Base-by-base conservation (phyloP, 2,329 filamentous ascomycete genomes). In the Alternaria gaisen region DNA sequence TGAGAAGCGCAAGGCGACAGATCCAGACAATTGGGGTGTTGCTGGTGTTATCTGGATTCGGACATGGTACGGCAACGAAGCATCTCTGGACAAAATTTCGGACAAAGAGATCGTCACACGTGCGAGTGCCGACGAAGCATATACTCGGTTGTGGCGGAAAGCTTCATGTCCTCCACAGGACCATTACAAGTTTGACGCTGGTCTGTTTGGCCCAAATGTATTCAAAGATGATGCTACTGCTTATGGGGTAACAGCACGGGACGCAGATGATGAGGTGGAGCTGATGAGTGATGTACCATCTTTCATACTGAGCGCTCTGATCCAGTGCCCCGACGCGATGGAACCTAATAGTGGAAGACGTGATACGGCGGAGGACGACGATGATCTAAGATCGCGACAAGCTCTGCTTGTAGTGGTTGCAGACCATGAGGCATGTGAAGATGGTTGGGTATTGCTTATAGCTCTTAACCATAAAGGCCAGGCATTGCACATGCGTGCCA, bases 21-120 rank as follows among this genome's bases (percentile, higher is more conserved):
- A 40, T 5, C 24, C 30, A 40, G 32, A 24, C 20, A 9, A 34
- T 3, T 58, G 48, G 48, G 5, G 24, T 34, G 20, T 5, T 7
- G 14, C 41, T 6, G 9, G 48, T 34, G 48, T 34, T 9, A 41
- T 58, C 24, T 58, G 41, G 48, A 53, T 58, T 12, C 41, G 41
- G 9, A 58, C 48, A 34, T 53, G 48, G 56, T 58, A 53, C 44
- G 41, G 56, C 32, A 58, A 47, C 24, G 48, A 47, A 58, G 41
- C 32, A 11, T 16, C 3, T 7, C 5, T 18, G 26, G 22, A 6
- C 4, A 12, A 41, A 3, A 0, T 5, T 11, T n/a, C 8, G 3
- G 24, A 16, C 2, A 14, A 53, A n/a, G 30, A 46, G n/a, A 44
- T 16, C 9, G 26, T 47, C 34, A 48, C 41, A 1, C 50, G 48